Base-by-base conservation (phyloP, 2,329 filamentous ascomycete genomes). In the Zasmidium cellare region DNA sequence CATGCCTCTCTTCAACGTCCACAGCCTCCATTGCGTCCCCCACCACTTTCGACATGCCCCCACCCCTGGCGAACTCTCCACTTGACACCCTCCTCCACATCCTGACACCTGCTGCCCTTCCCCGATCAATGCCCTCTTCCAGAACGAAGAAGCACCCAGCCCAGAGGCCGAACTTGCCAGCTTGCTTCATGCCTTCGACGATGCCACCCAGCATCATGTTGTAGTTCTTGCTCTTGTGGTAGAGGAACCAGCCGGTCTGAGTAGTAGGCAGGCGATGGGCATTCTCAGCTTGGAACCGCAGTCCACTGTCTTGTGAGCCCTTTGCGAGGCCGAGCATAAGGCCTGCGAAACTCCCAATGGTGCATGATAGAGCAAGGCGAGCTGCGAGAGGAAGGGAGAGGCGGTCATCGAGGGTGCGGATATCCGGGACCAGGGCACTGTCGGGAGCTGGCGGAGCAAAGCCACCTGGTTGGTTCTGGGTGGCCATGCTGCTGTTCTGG, bases 141-240 rank as follows among this genome's bases (percentile, higher is more conserved):
- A 94, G 84, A 6, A 86, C 80, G 69, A 96, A 87, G 69, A 96
- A 94, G 51, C 89, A 78, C 18, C 85, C 82, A 2, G 86, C 89
- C 84, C 92, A 92, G 47, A 88, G 78, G 3, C 85, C 84, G 5
- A 96, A 80, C 65, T 84, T 86, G 28, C 78, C 72, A 1, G 89
- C 92, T 82, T 94, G 90, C 64, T 83, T 86, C 51, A 91, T 67
- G 0, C 91, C 94, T 69, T 96, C 91, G 53, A 85, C 85, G 18
- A 96, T 78, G 0, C 89, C 93, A 5, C 89, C 90, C 20, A 89
- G 82, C 68, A 90, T 87, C 52, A 89, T 84, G 68, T 91, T 86
- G 78, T 99, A 97, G 76, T 96, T 97, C 76, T 97, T 97, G 72
- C 87, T 91, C 77, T 97, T 97, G 80, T 97, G 93, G 75, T 99